Evolutionary conservation across 306 rosid genomes (phyloP).

Genomic region (Senna tora): DNA sequence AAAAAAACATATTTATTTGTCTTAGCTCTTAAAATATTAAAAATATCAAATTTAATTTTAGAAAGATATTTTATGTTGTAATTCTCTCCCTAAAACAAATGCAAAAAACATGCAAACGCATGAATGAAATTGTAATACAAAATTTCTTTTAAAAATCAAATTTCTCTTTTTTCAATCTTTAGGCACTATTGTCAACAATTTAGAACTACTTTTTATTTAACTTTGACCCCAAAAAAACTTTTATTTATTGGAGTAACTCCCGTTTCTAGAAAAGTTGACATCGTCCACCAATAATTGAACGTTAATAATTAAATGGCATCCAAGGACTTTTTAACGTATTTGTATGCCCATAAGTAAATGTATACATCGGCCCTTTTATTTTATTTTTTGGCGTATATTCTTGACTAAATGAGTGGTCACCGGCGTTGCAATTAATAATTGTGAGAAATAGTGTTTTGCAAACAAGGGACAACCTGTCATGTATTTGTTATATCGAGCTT

Average conservation of each 20-base stretch:
- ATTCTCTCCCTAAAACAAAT: too few species aligned
- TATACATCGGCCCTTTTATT: background rate
- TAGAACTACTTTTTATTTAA: too few species aligned
- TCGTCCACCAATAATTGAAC: background rate
- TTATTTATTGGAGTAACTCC: background rate
- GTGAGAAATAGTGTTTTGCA: background rate
- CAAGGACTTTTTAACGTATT: background rate
- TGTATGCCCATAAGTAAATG: background rate
- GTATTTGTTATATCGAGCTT: background rate
- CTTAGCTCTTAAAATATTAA: too few species aligned
- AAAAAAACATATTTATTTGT: too few species aligned
- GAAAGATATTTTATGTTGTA: too few species aligned
- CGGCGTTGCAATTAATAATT: background rate
- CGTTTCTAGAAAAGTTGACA: constrained; percentile 5
- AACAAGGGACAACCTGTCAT: background rate
- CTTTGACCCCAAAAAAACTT: background rate
- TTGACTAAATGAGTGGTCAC: background rate
- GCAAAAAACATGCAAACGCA: too few species aligned
- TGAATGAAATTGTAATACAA: too few species aligned
- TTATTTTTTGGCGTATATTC: background rate
- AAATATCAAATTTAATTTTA: too few species aligned
- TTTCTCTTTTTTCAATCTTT: too few species aligned
- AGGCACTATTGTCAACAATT: too few species aligned
- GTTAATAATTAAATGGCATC: background rate
- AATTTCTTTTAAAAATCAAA: too few species aligned